phyloP scores from a whole-genome alignment of 108 stramenopile genomes.

The Parietichytrium sp. region DNA sequence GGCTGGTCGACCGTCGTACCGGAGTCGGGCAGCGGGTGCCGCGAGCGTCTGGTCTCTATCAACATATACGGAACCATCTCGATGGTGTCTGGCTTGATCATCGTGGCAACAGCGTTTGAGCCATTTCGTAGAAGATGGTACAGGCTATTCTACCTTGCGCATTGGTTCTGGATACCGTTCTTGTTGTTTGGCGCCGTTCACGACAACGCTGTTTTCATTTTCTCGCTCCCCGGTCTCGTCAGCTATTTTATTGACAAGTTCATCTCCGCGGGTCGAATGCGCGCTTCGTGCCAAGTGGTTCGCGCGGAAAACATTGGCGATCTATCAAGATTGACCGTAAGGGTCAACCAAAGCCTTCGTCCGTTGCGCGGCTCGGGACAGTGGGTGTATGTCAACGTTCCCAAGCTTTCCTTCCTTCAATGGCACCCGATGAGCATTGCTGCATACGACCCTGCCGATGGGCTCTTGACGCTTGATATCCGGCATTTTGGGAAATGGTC shows the following conservation, averaged over 20 bases:
- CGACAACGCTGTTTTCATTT: not conserved
- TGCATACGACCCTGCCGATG: not conserved
- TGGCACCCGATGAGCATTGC: slow-evolving; percentile 38
- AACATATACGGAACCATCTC: not conserved
- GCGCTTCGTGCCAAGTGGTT: too few relatives aligned
- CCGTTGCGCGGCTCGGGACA: not conserved
- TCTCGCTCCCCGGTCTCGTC: not conserved
- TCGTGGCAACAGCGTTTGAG: not conserved
- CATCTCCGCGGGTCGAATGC: not conserved
- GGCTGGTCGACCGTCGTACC: not conserved
- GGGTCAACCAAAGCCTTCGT: too few relatives aligned
- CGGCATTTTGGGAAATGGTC: slow-evolving; percentile 14
- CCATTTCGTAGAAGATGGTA: not conserved
- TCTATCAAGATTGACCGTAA: too few relatives aligned
- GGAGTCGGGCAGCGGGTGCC: not conserved
- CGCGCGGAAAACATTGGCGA: too few relatives aligned
- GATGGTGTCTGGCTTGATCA: not conserved
- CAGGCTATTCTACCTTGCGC: slow-evolving; percentile 6
- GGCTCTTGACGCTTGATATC: not conserved
- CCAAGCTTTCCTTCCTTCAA: not conserved
- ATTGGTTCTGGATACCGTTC: not conserved
- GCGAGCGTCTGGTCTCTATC: not conserved
- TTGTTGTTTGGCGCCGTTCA: slow-evolving; percentile 2
- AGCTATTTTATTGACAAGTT: slow-evolving; percentile 22
- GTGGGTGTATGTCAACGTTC: slow-evolving; percentile 10